Base-by-base conservation (phyloP, 495 filamentous ascomycete genomes). In the Neurospora sp. region DNA sequence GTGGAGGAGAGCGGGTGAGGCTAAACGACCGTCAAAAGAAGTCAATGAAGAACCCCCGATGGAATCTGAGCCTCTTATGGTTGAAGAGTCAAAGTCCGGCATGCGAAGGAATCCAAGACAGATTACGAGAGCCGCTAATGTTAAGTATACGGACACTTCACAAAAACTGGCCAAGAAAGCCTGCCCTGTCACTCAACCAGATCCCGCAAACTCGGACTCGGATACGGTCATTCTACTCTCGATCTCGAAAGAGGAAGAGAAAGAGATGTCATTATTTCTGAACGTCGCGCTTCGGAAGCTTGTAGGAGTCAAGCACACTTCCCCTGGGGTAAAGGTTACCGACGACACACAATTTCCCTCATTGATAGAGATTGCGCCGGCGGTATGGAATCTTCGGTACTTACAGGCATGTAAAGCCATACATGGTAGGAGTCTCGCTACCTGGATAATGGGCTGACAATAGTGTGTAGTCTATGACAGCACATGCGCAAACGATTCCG, bases 361-460 rank as follows among this genome's bases (percentile, higher is more conserved):
- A 5, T 69, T 85, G n/a, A 78, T 84, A 2, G 80, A 82, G 7
- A 74, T 85, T 53, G 84, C 84, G 8, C 84, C 84, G 27, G 77
- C 80, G 69, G 81, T 85, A 6, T 85, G 83, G 82, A 82, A 85
- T 69, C 76, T 81, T 38, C 78, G 73, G 6, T 84, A 85, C 72
- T 78, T 83, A 3, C 77, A 81, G 77, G 84, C 80, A 72, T 73
- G 73, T 27, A 16, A 14, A n/a, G 69, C 10, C 8, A 9, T 59
- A 61, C 0, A n/a, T 8, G 10, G 27, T 10, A 39, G 27, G 12
- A 35, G 14, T 35, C 2, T 4, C 14, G 3, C 7, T 8, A 35
- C 5, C 4, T 65, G 14, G 27, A 18, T 35, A 65, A 5, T 8
- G 20, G 68, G 27, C 75, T 75, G 71, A 72, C 72, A 35, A 68